phyloP scores from a whole-genome alignment of 2,329 filamentous ascomycete genomes.

The Trichophaea hybrida region DNA sequence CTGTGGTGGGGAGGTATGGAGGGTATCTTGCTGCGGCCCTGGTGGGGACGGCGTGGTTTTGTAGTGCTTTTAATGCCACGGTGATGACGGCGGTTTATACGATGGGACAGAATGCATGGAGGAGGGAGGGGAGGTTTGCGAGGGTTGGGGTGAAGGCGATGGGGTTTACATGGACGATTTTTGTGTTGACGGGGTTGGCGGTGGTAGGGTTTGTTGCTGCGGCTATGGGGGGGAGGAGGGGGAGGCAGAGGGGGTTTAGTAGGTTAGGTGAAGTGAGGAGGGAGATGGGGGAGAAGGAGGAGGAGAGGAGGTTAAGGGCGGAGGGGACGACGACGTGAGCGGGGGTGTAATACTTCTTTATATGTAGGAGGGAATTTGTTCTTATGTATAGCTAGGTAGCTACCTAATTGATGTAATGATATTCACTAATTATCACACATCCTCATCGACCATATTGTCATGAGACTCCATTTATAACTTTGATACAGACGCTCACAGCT shows the following conservation, averaged over 20 bases:
- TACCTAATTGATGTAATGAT: neutral
- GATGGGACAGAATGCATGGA: conserved; percentile 53
- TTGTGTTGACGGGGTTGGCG: neutral
- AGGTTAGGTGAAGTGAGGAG: neutral
- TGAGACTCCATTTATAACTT: no score
- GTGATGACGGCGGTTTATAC: conserved; percentile 38
- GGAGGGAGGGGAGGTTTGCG: conserved; percentile 41
- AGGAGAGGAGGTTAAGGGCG: neutral
- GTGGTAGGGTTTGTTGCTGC: neutral
- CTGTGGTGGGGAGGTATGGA: neutral
- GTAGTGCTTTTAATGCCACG: neutral
- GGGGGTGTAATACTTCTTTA: neutral
- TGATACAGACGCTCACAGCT: neutral
- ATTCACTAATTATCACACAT: neutral
- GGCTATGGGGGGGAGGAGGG: neutral
- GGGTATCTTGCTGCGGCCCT: neutral
- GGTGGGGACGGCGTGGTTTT: conserved; percentile 20
- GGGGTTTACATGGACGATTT: conserved; percentile 56
- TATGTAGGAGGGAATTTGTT: no score
- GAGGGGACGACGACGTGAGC: neutral
- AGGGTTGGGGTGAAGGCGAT: conserved; percentile 54
- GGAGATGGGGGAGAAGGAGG: neutral
- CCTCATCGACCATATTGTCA: neutral
- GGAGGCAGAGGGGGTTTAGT: neutral
- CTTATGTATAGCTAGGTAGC: neutral